phyloP scores from a whole-genome alignment of 495 filamentous ascomycete species.

The Penicillium soppii region DNA sequence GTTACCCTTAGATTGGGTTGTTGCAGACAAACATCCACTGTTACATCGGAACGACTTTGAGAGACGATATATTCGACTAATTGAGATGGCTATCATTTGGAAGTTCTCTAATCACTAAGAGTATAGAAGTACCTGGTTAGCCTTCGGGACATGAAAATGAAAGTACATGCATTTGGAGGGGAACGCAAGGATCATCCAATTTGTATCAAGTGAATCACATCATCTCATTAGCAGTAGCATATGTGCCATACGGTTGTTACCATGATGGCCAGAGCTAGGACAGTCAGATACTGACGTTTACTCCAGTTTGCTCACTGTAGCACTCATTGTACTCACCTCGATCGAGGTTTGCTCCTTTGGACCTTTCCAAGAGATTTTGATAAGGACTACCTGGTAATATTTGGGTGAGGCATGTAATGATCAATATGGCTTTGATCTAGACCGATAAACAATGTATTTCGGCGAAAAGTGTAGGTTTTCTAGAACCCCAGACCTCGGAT shows the following conservation, averaged over 20 bases:
- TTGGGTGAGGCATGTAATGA: no score
- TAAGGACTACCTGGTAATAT: no score
- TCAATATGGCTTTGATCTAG: no score
- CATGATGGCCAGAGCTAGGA: not conserved
- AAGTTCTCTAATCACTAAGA: no score
- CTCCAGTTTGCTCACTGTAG: not conserved
- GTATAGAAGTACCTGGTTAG: no score
- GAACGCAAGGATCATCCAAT: not conserved
- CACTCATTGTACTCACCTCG: not conserved
- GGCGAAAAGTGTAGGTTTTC: not conserved
- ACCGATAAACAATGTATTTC: not conserved
- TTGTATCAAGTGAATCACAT: not conserved
- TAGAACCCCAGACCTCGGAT: not conserved
- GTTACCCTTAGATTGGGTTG: not conserved
- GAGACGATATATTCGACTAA: no score
- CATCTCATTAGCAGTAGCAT: not conserved
- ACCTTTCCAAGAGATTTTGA: no score
- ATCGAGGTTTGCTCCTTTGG: no score
- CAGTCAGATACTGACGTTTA: not conserved
- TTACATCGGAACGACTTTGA: not conserved
- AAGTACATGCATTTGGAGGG: not conserved
- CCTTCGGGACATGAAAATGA: not conserved
- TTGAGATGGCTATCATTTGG: no score
- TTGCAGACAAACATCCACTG: not conserved
- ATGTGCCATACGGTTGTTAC: not conserved